These are phyloP conservation scores for Tulasnella sp. DNA, from an alignment of 768 basidiomycete species.

Conservation along the genomic window DNA sequence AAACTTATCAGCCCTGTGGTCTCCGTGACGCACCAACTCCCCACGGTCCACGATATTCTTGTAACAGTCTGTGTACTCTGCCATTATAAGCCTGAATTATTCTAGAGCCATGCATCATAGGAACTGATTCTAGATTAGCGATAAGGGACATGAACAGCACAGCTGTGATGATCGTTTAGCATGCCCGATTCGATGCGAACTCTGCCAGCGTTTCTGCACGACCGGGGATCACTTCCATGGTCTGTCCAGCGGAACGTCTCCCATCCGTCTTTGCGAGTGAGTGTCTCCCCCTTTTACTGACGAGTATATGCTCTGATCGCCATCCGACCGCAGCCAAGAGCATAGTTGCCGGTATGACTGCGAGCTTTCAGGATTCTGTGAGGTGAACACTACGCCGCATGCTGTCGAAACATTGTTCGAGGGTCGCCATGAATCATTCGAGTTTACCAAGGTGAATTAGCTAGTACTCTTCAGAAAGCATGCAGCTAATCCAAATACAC, in stretches of 20 bases:
- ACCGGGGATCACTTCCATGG: slow-evolving; percentile 44
- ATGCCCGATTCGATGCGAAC: slow-evolving; percentile 44
- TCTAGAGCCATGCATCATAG: neutral
- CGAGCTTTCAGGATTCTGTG: slow-evolving; percentile 39
- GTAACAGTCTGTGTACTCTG: slow-evolving; percentile 32
- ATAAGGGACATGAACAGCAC: slow-evolving; percentile 38
- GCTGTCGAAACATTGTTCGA: slow-evolving; percentile 53
- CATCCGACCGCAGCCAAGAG: slow-evolving; percentile 34
- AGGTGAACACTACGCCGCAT: slow-evolving; percentile 48
- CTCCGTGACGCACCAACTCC: slow-evolving; percentile 27
- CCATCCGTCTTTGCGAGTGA: slow-evolving; percentile 49
- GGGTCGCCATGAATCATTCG: slow-evolving; percentile 49
- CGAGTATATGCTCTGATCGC: neutral
- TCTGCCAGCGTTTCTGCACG: slow-evolving; percentile 47
- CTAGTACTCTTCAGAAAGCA: too few species aligned
- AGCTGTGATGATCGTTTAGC: slow-evolving; percentile 38
- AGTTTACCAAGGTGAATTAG: slow-evolving; percentile 46
- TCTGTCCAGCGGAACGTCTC: slow-evolving; percentile 26
- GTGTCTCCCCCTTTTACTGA: too few species aligned
- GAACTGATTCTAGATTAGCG: slow-evolving; percentile 27
- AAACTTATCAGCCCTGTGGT: slow-evolving; percentile 41
- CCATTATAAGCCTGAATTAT: slow-evolving; percentile 13
- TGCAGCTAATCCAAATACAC: neutral
- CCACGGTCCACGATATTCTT: slow-evolving; percentile 30
- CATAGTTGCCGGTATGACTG: slow-evolving; percentile 41